Base-by-base conservation (phyloP, 345 rosid genomes). In the Raphanus raphanistrum region DNA sequence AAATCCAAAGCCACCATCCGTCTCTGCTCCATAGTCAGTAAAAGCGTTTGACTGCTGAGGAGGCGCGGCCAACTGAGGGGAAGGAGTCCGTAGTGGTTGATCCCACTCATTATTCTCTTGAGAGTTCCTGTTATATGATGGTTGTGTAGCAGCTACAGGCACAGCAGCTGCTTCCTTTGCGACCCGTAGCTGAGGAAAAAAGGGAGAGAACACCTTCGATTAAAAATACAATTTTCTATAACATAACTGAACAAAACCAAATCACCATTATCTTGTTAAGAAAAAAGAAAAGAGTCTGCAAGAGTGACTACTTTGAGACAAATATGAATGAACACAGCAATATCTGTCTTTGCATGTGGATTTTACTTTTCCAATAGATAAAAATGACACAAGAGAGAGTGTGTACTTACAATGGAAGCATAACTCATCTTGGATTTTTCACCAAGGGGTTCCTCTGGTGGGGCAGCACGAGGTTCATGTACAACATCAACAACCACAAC, bases 371-470 rank as follows among this genome's bases (percentile, higher is more conserved):
- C 13, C 25, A 31, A 25, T 6, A 74, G 32, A 33, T 27, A 72
- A 21, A 21, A 21, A 21, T 21, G 21, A 21, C 21, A 21, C 21
- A 21, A 21, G 21, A 21, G 21, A 21, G 21, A 21, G 73, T 12
- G 66, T 31, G 79, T 15, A 66, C 99, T 68, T 89, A 95, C 99
- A 69, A 95, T 91, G 57, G 97, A 88, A 63, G 99, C 99, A 38
- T 88, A 95, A 50, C 97, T 95, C 85, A 83, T 90, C 87, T 82
- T 90, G 16, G 76, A 71, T 45, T 85, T 84, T 73, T 92, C 98
- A 78, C 78, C 96, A 33, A 68, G 82, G 5, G 90, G 86, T 84
- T 90, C 97, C 74, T 90, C 97, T 21, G 63, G 64, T 55, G 81
- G 55, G 2, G 55, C 75, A 71, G 87, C 79, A 4, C 82, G 82